phyloP scores from a whole-genome alignment of 2,329 filamentous ascomycete genomes.

The Zymoseptoria crescenta region DNA sequence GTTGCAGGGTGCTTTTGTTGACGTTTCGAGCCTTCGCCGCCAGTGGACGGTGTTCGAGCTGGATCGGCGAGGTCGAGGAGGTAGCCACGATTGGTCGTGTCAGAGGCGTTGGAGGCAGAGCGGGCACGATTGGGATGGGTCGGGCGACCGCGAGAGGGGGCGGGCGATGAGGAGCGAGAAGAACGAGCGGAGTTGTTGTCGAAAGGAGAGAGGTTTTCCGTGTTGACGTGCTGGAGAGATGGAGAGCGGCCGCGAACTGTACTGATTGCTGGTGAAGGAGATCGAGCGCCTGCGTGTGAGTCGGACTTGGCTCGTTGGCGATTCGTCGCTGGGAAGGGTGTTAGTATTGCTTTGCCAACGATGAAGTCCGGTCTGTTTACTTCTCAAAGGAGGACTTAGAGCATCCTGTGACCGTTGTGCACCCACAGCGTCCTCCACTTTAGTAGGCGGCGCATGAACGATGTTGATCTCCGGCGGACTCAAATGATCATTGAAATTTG shows the following conservation, averaged over 20 bases:
- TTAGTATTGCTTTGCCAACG: conserved; percentile 1
- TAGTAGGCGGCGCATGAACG: conserved; percentile 71
- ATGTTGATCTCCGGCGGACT: conserved; percentile 92
- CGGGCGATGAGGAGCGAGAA: conserved; percentile 43
- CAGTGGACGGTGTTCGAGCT: conserved; percentile 62
- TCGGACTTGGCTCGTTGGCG: conserved; percentile 55
- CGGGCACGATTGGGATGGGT: conserved; percentile 36
- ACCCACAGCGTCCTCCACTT: conserved; percentile 39
- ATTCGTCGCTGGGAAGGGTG: conserved; percentile 22
- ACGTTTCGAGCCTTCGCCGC: conserved; percentile 58
- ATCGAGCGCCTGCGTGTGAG: conserved; percentile 45
- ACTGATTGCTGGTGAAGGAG: conserved; percentile 33
- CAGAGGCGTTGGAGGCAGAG: conserved; percentile 47
- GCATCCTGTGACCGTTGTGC: conserved; percentile 60
- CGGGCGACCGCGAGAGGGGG: conserved; percentile 25
- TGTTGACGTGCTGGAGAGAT: conserved; percentile 25
- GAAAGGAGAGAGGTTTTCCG: conserved; percentile 37
- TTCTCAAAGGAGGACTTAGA: conserved; percentile 67
- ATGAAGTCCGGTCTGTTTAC: conserved; percentile 34
- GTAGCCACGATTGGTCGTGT: conserved; percentile 58
- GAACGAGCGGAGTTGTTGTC: conserved; percentile 27
- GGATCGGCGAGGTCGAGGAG: conserved; percentile 89
- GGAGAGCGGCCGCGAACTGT: conserved; percentile 29
- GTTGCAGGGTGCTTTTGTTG: conserved; percentile 96
- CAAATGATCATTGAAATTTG: conserved; percentile 48